phyloP scores from a whole-genome alignment of 73 alveolate species.

The Paraurostyla sp. region DNA sequence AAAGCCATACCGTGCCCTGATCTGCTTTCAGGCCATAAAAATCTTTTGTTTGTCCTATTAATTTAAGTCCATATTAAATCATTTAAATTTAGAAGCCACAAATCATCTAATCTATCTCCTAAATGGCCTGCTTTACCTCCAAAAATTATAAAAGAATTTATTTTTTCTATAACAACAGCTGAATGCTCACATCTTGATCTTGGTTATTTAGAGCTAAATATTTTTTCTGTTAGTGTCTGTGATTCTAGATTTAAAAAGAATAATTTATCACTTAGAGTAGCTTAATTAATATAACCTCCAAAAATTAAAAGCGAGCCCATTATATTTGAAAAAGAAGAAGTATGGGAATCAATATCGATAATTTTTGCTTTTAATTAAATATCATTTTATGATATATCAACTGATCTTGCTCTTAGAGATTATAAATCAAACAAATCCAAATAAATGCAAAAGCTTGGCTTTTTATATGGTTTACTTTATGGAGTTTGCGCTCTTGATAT shows the following conservation, averaged over 20 bases:
- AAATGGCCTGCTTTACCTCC: conserved; percentile 34
- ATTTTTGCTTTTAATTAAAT: neutral
- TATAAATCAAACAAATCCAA: neutral
- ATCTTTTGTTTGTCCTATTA: neutral
- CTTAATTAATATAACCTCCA: conserved; percentile 19
- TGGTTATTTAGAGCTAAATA: neutral
- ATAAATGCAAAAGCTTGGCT: neutral
- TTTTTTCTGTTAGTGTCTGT: neutral
- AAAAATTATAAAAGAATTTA: neutral
- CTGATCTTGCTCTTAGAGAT: neutral
- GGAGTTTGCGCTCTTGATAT: neutral
- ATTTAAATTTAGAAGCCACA: neutral
- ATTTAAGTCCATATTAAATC: neutral
- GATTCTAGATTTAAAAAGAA: neutral
- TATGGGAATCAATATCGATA: conserved; percentile 24
- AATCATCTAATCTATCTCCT: conserved; percentile 24
- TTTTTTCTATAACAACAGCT: neutral
- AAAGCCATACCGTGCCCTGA: conserved; percentile 12
- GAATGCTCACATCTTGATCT: conserved; percentile 29
- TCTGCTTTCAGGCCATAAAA: neutral
- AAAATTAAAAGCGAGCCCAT: neutral
- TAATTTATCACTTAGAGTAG: neutral
- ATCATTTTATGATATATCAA: neutral
- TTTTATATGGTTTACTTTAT: neutral
- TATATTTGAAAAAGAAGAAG: neutral